Evolutionary conservation across 192 early-diverging fungal species (phyloP).

Genomic region (Backusella morwellensis): DNA sequence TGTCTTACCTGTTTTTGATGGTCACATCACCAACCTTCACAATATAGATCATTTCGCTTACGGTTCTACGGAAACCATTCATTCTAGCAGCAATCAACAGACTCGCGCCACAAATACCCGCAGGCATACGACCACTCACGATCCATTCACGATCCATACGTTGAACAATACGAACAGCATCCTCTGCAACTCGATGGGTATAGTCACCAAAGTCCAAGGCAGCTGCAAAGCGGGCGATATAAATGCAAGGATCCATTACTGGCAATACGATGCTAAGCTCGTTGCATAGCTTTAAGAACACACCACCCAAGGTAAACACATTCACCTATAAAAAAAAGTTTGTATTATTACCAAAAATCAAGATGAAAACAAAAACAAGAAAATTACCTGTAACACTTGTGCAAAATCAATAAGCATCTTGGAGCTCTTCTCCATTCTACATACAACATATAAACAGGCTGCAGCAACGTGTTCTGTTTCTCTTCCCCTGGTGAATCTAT

Average conservation of each 20-base stretch:
- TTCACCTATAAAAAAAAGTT: conserved; percentile 53
- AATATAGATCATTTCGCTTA: conserved; percentile 70
- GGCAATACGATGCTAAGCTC: conserved; percentile 45
- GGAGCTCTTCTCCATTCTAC: conserved; percentile 77
- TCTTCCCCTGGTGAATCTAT: conserved; percentile 84
- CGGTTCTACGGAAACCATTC: conserved; percentile 84
- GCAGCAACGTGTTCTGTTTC: conserved; percentile 73
- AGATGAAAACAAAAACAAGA: background rate
- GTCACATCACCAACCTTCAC: conserved; percentile 56
- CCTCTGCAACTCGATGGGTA: conserved; percentile 69
- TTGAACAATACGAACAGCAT: conserved; percentile 79
- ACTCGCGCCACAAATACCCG: conserved; percentile 94
- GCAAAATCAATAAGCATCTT: conserved; percentile 95
- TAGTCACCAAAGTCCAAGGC: conserved; percentile 90
- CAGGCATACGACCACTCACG: conserved; percentile 80
- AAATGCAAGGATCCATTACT: conserved; percentile 78
- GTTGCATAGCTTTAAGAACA: conserved; percentile 72
- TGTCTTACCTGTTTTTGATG: conserved; percentile 63
- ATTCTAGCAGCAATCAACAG: conserved; percentile 88
- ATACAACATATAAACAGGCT: conserved; percentile 91
- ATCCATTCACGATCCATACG: conserved; percentile 98
- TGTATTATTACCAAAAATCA: background rate
- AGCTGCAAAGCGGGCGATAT: conserved; percentile 90
- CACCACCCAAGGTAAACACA: conserved; percentile 86
- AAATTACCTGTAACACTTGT: conserved; percentile 55